Evolutionary conservation across 495 filamentous ascomycete genomes (phyloP).

Genomic region (Corynascus novoguineensis): DNA sequence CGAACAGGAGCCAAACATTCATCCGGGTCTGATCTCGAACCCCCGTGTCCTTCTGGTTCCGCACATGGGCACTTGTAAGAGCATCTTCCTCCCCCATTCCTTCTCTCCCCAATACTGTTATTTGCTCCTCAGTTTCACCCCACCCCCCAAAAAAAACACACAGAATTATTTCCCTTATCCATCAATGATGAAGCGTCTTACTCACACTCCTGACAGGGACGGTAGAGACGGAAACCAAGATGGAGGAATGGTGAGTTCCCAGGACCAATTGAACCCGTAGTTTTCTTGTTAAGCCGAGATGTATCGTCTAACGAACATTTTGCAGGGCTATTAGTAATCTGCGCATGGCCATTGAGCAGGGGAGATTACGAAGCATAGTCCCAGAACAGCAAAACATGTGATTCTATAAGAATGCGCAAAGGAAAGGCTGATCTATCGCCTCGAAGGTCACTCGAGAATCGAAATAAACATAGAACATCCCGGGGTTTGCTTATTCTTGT

Average conservation of each 20-base stretch:
- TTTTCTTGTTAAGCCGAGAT: neutral
- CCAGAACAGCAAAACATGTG: constrained; percentile 54
- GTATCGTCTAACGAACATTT: neutral
- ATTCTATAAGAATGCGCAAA: neutral
- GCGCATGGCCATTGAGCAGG: constrained; percentile 55
- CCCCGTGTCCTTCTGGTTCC: constrained; percentile 68
- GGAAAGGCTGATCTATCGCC: too few relatives aligned
- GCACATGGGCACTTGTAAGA: constrained; percentile 77
- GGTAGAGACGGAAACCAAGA: constrained; percentile 60
- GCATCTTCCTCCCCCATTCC: too few relatives aligned
- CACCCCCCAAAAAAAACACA: too few relatives aligned
- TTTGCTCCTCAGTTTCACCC: too few relatives aligned
- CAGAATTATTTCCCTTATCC: too few relatives aligned
- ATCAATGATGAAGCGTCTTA: too few relatives aligned
- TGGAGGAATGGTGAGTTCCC: constrained; percentile 60
- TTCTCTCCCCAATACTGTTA: too few relatives aligned
- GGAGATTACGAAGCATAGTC: constrained; percentile 63
- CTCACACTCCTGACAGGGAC: too few relatives aligned
- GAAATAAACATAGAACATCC: too few relatives aligned
- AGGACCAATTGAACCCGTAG: too few relatives aligned
- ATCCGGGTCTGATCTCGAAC: constrained; percentile 64
- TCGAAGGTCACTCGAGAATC: too few relatives aligned
- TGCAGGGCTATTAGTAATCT: constrained; percentile 59
- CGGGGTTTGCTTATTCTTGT: too few relatives aligned
- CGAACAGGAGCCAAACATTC: constrained; percentile 69